phyloP scores from a whole-genome alignment of 768 basidiomycete species.

The Leucocoprinus birnbaumii region DNA sequence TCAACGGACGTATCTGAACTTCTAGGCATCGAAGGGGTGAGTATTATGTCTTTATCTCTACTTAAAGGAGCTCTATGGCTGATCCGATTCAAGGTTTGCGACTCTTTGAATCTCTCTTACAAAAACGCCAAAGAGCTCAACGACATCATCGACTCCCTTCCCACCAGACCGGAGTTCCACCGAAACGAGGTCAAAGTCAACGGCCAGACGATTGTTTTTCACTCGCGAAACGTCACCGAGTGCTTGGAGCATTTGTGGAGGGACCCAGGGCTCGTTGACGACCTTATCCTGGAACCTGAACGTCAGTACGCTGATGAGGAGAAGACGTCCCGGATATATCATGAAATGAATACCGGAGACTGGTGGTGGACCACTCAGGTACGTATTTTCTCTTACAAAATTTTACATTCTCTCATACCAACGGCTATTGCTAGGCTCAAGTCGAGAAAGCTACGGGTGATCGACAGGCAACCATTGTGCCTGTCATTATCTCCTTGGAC shows the following conservation, averaged over 20 bases:
- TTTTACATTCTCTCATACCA: not conserved
- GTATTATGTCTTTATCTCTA: not conserved
- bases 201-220: too few relatives aligned
- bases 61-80: not conserved
- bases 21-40: not conserved
- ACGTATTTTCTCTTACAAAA: conserved; percentile 12
- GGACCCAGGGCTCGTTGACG: not conserved
- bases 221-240: not conserved
- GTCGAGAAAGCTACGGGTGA: conserved; percentile 21
- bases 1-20: conserved; percentile 5
- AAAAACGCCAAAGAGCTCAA: too few relatives aligned
- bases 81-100: too few relatives aligned
- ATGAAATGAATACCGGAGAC: conserved; percentile 43
- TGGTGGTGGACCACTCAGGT: conserved; percentile 56
- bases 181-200: too few relatives aligned
- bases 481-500: conserved; percentile 43
- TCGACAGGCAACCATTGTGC: conserved; percentile 26
- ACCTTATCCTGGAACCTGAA: conserved; percentile 19
- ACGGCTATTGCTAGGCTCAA: not conserved
- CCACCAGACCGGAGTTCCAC: too few relatives aligned
- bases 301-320: conserved; percentile 30
- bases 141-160: too few relatives aligned
- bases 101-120: too few relatives aligned
- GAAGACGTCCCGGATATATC: conserved; percentile 23
- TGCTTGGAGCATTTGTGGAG: not conserved